Conservation (phyloP, 2,329 filamentous ascomycete genomes). For the Pseudogymnoascus sp. region DNA sequence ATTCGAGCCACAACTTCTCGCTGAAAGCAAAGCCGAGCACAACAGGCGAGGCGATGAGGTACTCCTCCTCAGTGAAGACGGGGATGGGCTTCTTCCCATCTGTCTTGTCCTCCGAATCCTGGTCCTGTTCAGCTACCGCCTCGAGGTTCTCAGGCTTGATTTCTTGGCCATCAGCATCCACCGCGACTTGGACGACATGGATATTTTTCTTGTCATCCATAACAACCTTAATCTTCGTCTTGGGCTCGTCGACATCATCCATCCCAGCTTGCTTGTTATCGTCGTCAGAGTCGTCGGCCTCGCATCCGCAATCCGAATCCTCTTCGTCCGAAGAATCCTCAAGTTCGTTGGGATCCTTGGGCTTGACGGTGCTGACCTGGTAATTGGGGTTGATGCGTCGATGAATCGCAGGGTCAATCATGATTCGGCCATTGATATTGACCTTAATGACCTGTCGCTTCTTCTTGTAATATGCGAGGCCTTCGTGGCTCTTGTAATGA, state of each 20-base stretch:
- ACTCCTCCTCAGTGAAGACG: slow-evolving; percentile 72
- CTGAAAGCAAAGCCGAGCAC: slow-evolving; percentile 81
- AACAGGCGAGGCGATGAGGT: slow-evolving; percentile 74
- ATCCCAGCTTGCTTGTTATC: slow-evolving; percentile 27
- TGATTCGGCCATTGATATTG: slow-evolving; percentile 78
- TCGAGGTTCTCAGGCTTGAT: slow-evolving; percentile 41
- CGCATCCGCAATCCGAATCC: slow-evolving; percentile 35
- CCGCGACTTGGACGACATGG: slow-evolving; percentile 45
- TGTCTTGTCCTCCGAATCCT: slow-evolving; percentile 22
- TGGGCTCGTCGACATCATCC: slow-evolving; percentile 24
- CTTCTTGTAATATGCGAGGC: slow-evolving; percentile 77
- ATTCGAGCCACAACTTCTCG: slow-evolving; percentile 86
- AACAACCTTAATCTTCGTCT: slow-evolving; percentile 30
- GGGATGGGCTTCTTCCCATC: slow-evolving; percentile 31
- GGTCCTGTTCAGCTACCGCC: slow-evolving; percentile 18
- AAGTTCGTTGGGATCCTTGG: slow-evolving; percentile 58
- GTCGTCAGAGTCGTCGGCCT: slow-evolving; percentile 34
- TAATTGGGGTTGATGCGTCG: slow-evolving; percentile 83
- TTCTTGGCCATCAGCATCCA: slow-evolving; percentile 47
- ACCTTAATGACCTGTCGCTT: slow-evolving; percentile 69
- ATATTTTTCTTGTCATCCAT: slow-evolving; percentile 42
- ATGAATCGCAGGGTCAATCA: slow-evolving; percentile 79
- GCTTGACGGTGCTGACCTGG: slow-evolving; percentile 62
- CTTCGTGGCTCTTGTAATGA: slow-evolving; percentile 75
- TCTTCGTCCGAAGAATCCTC: slow-evolving; percentile 41